Evolutionary conservation across 23 red algal genomes (phyloP), one percentile per base, ranked within the genome.

Genomic region (Gracilaria gracilis): DNA sequence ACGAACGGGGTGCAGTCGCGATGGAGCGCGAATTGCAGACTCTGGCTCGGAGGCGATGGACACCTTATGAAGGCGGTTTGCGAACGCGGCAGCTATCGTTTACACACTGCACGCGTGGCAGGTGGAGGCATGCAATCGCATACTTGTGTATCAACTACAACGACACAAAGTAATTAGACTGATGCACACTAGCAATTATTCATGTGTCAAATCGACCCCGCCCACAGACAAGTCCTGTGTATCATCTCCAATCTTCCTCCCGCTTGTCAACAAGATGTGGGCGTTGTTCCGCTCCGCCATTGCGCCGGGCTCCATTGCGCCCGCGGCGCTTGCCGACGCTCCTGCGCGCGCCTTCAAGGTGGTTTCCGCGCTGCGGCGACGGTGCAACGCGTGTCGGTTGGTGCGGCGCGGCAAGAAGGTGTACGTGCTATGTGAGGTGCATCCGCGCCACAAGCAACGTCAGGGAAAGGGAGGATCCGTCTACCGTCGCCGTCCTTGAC

Each of bases 371-470:
- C 65, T 98, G 51, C 84, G 78, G 32, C 86, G 93, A 44, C 46
- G 88, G 31, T 98, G 96, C 55, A 71, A 70, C 38, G 73, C 37
- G 38, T 98, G 96, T 77, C 90, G 93, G 35, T 90, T 95, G 54
- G 93, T 95, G 71, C 79, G 67, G 4, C 82, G 93, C 0, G 96
- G 96, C 32, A 98, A 98, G 85, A 91, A 91, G 53, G 39, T 98
- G 25, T 98, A 95, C 86, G 90, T 95, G 38, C 87, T 94, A 37
- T 98, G 96, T 79, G 82, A 94, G 39, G 84, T 89, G 33, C 72
- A 98, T 31, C 96, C 96, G 64, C 89, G 94, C 20, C 96, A 98
- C 93, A 98, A 98, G 84, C 96, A 98, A 59, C 79, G 96, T 46
- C 93, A 95, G 62, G 96, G 96, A 14, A 86, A 88, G 39, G 86